Conservation (phyloP, 2,329 filamentous ascomycete species). For the Zymoseptoria pseudotritici region DNA sequence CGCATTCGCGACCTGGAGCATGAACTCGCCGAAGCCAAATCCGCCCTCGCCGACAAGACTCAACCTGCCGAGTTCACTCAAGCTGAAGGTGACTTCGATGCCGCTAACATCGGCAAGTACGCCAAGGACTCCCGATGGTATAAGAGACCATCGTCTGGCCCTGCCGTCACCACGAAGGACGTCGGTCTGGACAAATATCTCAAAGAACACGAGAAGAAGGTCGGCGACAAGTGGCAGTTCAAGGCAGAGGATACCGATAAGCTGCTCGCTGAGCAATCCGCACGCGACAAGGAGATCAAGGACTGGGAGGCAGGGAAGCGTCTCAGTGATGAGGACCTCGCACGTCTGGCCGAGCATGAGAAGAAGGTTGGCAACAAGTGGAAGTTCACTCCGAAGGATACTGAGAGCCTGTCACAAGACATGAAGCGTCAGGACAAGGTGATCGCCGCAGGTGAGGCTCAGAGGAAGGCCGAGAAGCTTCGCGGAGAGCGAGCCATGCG, state of each 20-base stretch:
- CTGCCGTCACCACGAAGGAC: neutral
- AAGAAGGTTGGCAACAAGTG: neutral
- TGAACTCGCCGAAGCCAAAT: slow-evolving; percentile 11
- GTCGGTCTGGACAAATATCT: slow-evolving; percentile 1
- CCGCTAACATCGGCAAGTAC: slow-evolving; percentile 29
- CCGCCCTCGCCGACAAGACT: slow-evolving; percentile 2
- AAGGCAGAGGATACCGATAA: slow-evolving; percentile 3
- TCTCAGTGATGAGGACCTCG: neutral
- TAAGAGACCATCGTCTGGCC: slow-evolving; percentile 26
- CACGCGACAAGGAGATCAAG: slow-evolving; percentile 3
- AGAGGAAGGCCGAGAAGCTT: neutral
- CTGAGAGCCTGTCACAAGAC: neutral
- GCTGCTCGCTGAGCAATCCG: neutral
- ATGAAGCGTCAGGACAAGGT: neutral
- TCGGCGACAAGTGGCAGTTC: slow-evolving; percentile 1
- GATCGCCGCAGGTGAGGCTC: neutral
- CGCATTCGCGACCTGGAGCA: slow-evolving; percentile 15
- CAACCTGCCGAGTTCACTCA: slow-evolving; percentile 14
- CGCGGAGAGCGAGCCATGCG: neutral
- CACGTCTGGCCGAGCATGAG: neutral
- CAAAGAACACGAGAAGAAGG: neutral
- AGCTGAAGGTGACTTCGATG: slow-evolving; percentile 33
- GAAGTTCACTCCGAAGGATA: neutral
- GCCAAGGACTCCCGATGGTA: slow-evolving; percentile 31
- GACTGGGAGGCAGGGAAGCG: neutral